Evolutionary conservation across 176 grass and related monocot species (phyloP).

Genomic region (sorghum (Sorghum bicolor)): Sorghum_bicolor_NCBIv3 NC_012870.2:27537501-27538000

Average conservation of each 20-base stretch:
- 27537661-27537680: slow-evolving; percentile 48
- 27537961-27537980: too few species aligned
- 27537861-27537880: too few species aligned
- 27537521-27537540: slow-evolving; percentile 95
- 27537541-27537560: slow-evolving; percentile 93
- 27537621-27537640: slow-evolving; percentile 17
- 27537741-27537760: slow-evolving; percentile 88
- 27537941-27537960: too few species aligned
- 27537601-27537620: slow-evolving; percentile 18
- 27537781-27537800: slow-evolving; percentile 25
- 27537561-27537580: slow-evolving; percentile 92
- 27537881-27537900: too few species aligned
- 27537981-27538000: too few species aligned
- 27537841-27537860: too few species aligned
- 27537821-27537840: too few species aligned
- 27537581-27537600: slow-evolving; percentile 26
- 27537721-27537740: slow-evolving; percentile 91
- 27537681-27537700: slow-evolving; percentile 84
- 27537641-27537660: background rate
- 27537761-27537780: slow-evolving; percentile 21
- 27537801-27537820: too few species aligned
- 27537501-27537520: slow-evolving; percentile 33
- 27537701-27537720: slow-evolving; percentile 84
- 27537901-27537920: too few species aligned
- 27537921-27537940: too few species aligned